Evolutionary conservation across 495 filamentous ascomycete species (phyloP).

Genomic region (Niebla homalea): DNA sequence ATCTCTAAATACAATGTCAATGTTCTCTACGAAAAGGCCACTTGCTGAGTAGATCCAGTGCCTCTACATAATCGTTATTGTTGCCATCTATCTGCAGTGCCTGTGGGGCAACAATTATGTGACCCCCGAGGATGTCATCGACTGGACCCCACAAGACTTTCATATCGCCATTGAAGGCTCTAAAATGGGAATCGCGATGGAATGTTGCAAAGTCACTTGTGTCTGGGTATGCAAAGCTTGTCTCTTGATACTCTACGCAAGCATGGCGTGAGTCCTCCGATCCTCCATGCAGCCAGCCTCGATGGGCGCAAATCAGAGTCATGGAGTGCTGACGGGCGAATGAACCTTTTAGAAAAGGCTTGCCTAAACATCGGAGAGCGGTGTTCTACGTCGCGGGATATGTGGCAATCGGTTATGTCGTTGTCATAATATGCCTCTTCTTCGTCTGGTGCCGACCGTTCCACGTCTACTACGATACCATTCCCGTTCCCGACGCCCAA

Average conservation of each 20-base stretch:
- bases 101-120: slow-evolving; percentile 40
- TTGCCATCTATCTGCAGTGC: slow-evolving; percentile 35
- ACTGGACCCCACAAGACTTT: slow-evolving; percentile 34
- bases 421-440: slow-evolving; percentile 51
- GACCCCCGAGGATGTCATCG: slow-evolving; percentile 29
- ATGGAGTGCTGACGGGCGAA: no score
- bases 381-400: slow-evolving; percentile 44
- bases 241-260: slow-evolving; percentile 39
- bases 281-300: no score
- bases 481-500: slow-evolving; percentile 21
- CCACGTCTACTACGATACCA: slow-evolving; percentile 41
- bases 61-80: slow-evolving; percentile 37
- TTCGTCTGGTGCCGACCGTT: slow-evolving; percentile 51
- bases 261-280: slow-evolving; percentile 30
- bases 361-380: slow-evolving; percentile 30
- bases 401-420: slow-evolving; percentile 38
- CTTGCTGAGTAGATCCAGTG: slow-evolving; percentile 14
- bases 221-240: slow-evolving; percentile 43
- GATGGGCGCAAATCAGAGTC: no score
- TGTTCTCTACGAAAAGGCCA: neutral
- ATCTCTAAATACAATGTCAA: neutral
- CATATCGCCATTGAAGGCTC: slow-evolving; percentile 34
- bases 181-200: slow-evolving; percentile 39
- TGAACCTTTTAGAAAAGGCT: slow-evolving; percentile 18
- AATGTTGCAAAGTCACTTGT: slow-evolving; percentile 28